Evolutionary conservation across 768 basidiomycete genomes (phyloP).

Genomic region (Termitomyces eurrhizus): DNA sequence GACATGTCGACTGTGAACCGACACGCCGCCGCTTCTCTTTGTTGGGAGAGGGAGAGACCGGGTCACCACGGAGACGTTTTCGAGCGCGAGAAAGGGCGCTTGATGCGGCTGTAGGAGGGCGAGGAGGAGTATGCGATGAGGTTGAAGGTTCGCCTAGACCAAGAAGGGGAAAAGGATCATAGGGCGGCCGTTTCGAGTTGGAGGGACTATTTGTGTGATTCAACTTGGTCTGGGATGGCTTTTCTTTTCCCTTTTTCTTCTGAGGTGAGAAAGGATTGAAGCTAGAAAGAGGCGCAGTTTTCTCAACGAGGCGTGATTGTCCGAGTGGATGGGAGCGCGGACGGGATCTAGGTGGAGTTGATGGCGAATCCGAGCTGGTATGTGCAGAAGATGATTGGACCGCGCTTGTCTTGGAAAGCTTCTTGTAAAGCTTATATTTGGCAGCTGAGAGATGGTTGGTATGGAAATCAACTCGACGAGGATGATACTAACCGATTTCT

Average conservation of each 20-base stretch:
- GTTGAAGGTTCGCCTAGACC: slow-evolving; percentile 17
- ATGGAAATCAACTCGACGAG: slow-evolving; percentile 2
- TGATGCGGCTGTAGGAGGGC: slow-evolving; percentile 27
- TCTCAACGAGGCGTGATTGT: slow-evolving; percentile 47
- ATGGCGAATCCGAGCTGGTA: slow-evolving; percentile 26
- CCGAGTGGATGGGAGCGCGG: slow-evolving; percentile 30
- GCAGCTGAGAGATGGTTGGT: slow-evolving; percentile 44
- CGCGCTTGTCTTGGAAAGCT: slow-evolving; percentile 47
- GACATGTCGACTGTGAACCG: slow-evolving; percentile 33
- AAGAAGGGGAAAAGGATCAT: slow-evolving; percentile 35
- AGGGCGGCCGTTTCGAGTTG: slow-evolving; percentile 33
- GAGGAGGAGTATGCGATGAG: slow-evolving; percentile 18
- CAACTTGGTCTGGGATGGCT: slow-evolving; percentile 15
- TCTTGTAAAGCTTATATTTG: slow-evolving; percentile 83
- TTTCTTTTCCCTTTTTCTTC: slow-evolving; percentile 56
- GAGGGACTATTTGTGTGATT: slow-evolving; percentile 47
- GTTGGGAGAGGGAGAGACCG: slow-evolving; percentile 77
- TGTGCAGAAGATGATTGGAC: slow-evolving; percentile 13
- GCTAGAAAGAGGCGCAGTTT: slow-evolving; percentile 47
- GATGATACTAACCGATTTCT: slow-evolving; percentile 50
- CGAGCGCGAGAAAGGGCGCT: slow-evolving; percentile 64
- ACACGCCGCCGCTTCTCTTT: slow-evolving; percentile 71
- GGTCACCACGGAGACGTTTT: slow-evolving; percentile 79
- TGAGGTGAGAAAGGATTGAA: slow-evolving; percentile 81
- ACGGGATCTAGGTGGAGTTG: slow-evolving; percentile 33